Percentiles rank a stretch among this genome's conserved stretches.
Evolutionary conservation across 495 filamentous ascomycete genomes (phyloP).

Genomic region (Hyaloscypha hepaticicola): DNA sequence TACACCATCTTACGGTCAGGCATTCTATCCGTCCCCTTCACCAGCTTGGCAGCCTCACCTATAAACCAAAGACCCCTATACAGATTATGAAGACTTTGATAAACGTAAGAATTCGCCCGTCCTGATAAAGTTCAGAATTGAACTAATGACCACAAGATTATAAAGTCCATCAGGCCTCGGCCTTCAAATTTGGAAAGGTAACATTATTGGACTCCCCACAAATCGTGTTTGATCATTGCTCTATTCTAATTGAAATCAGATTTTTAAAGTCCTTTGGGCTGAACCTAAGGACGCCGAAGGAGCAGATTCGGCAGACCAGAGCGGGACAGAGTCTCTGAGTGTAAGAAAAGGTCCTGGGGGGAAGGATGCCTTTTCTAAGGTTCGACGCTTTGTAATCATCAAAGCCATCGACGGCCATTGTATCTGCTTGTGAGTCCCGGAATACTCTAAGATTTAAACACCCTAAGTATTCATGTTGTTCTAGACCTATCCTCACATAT

Average conservation of each 20-base stretch:
- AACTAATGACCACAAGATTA: too few relatives aligned
- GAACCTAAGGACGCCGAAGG: neutral
- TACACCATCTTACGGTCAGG: too few relatives aligned
- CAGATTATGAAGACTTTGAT: too few relatives aligned
- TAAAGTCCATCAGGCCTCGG: neutral
- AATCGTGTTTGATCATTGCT: neutral
- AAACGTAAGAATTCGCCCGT: too few relatives aligned
- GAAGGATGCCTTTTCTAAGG: neutral
- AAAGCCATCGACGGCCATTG: slow-evolving; percentile 9
- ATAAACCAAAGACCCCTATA: too few relatives aligned
- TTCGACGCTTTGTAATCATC: slow-evolving; percentile 27
- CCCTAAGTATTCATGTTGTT: neutral
- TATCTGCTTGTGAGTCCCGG: slow-evolving; percentile 22
- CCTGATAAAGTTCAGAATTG: too few relatives aligned
- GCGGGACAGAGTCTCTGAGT: neutral
- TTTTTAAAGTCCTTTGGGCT: slow-evolving; percentile 7
- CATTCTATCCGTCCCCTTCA: too few relatives aligned
- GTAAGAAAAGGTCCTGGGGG: neutral
- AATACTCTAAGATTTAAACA: neutral
- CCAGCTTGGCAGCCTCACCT: too few relatives aligned
- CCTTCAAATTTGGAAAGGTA: slow-evolving; percentile 6
- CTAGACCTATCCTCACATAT: slow-evolving; percentile 22
- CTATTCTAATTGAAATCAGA: neutral
- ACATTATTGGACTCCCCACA: neutral
- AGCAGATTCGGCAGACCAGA: neutral